A percentile compares a stretch with the other conserved stretches of the same genome.
These are phyloP conservation scores for Rosa persica DNA, from an alignment of 306 rosid species.

Conservation along the genomic window DNA sequence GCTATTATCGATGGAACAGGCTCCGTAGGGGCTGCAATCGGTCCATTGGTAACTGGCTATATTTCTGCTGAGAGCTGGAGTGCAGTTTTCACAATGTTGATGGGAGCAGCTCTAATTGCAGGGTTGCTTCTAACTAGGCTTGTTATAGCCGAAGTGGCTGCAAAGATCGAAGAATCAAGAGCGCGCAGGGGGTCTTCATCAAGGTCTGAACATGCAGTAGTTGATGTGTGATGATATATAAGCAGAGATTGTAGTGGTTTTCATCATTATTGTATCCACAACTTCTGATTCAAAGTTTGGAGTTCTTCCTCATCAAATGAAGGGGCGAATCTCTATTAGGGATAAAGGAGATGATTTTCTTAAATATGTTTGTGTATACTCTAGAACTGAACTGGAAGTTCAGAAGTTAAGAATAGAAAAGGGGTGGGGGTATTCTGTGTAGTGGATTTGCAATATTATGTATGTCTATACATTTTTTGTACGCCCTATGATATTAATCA, in stretches of 20 bases:
- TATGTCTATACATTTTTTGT: conserved; percentile 37
- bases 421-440: not conserved
- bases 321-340: not conserved
- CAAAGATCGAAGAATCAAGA: conserved; percentile 71
- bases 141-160: conserved; percentile 69
- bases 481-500: conserved; percentile 13
- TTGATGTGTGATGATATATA: conserved; percentile 37
- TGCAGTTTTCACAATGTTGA: conserved; percentile 85
- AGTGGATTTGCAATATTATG: conserved; percentile 1
- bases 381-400: conserved; percentile 14
- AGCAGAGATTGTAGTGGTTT: not conserved
- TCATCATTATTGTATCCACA: conserved; percentile 2
- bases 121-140: conserved; percentile 89
- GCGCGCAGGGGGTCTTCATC: conserved; percentile 33
- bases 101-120: conserved; percentile 84
- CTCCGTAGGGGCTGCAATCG: conserved; percentile 94
- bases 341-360: conserved; percentile 39
- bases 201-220: conserved; percentile 24
- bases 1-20: conserved; percentile 98
- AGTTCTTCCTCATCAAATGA: conserved; percentile 11
- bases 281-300: conserved; percentile 28
- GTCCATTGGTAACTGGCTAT: conserved; percentile 87
- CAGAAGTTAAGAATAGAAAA: not conserved
- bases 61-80: conserved; percentile 83
- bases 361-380: not conserved